Conservation (phyloP, 345 rosid genomes). For the Populus alba region DNA sequence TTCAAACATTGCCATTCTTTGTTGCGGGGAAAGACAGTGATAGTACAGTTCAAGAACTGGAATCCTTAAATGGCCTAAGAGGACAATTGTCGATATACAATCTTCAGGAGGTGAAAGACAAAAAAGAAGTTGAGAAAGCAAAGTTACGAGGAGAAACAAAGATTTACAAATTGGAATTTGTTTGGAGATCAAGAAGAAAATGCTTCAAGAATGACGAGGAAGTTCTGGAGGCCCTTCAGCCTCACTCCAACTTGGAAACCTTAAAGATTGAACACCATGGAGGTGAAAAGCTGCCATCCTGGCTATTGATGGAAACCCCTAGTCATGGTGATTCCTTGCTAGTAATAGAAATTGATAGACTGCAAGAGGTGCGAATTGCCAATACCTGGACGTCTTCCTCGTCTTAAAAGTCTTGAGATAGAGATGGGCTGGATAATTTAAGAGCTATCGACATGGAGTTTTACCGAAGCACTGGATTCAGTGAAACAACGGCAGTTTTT, state of each 20-base stretch:
- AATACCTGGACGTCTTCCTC: slow-evolving; percentile 17
- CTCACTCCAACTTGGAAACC: slow-evolving; percentile 4
- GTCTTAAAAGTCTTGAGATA: slow-evolving; percentile 4
- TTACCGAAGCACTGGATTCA: neutral
- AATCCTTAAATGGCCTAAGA: neutral
- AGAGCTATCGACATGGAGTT: slow-evolving; percentile 3
- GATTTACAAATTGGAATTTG: neutral
- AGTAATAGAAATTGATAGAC: neutral
- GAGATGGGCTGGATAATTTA: neutral
- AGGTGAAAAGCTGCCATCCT: slow-evolving; percentile 14
- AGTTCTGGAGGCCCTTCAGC: slow-evolving; percentile 23
- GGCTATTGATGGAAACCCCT: neutral
- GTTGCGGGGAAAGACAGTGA: neutral
- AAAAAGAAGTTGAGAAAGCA: slow-evolving; percentile 17
- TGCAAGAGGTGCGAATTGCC: slow-evolving; percentile 21
- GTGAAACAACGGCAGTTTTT: neutral
- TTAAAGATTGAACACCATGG: slow-evolving; percentile 4
- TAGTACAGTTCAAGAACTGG: neutral
- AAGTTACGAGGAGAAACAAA: neutral
- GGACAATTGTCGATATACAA: neutral
- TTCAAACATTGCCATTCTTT: slow-evolving; percentile 6
- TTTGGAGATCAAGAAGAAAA: neutral
- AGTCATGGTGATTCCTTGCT: neutral
- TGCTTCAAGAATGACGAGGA: neutral
- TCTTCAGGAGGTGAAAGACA: slow-evolving; percentile 11